These are phyloP conservation scores for Irpex sp. DNA, from an alignment of 1,284 basidiomycete species.

Conservation along the genomic window DNA sequence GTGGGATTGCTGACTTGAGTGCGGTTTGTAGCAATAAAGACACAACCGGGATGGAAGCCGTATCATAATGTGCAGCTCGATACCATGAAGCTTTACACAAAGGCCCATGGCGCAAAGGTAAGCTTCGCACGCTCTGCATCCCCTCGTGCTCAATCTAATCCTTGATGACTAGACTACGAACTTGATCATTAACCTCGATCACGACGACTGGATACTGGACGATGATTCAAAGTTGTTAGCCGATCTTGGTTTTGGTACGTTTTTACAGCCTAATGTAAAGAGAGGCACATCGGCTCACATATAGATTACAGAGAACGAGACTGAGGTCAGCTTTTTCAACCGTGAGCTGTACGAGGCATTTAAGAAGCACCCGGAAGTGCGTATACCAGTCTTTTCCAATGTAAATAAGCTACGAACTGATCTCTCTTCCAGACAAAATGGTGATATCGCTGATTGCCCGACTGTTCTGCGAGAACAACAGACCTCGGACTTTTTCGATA, in stretches of 20 bases:
- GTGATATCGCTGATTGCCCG: conserved; percentile 4
- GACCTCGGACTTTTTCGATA: not conserved
- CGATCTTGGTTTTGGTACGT: conserved; percentile 73
- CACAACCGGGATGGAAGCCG: conserved; percentile 80
- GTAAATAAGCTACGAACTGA: not conserved
- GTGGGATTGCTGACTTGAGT: not conserved
- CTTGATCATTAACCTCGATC: conserved; percentile 92
- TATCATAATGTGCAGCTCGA: conserved; percentile 74
- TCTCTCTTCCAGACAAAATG: conserved; percentile 20
- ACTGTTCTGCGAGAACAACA: not conserved
- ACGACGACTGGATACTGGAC: conserved; percentile 88
- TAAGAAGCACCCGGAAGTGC: conserved; percentile 78
- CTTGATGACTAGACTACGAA: conserved; percentile 71
- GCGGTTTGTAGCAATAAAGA: conserved; percentile 55
- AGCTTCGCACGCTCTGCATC: not conserved
- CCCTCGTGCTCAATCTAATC: not conserved
- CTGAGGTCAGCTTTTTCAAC: conserved; percentile 90
- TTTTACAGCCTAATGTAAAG: not conserved
- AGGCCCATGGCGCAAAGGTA: conserved; percentile 93
- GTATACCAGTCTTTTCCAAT: not conserved
- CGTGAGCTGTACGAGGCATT: conserved; percentile 73
- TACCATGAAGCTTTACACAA: conserved; percentile 93
- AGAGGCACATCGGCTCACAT: not conserved
- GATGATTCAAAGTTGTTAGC: conserved; percentile 64
- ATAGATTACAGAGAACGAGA: conserved; percentile 79